Percentiles rank a stretch among this genome's conserved stretches.
Conservation (phyloP, 2,329 filamentous ascomycete genomes). For the Fusarium sp. region DNA sequence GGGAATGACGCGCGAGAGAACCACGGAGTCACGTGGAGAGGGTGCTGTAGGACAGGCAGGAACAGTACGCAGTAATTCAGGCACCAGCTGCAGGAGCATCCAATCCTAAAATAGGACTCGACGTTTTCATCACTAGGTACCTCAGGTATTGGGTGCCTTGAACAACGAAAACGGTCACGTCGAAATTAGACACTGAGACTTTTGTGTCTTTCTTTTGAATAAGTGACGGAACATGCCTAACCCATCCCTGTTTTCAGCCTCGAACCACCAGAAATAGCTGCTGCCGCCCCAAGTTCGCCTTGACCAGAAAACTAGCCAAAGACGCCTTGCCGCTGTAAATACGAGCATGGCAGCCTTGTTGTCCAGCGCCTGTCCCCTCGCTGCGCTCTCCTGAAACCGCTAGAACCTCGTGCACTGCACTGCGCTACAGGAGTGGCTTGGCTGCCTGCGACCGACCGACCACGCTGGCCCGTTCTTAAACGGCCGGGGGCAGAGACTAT, state of each 20-base stretch:
- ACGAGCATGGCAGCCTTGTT: constrained; percentile 3
- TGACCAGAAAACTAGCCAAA: not conserved
- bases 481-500: constrained; percentile 20
- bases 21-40: constrained; percentile 43
- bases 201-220: not conserved
- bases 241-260: not conserved
- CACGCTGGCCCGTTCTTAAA: constrained; percentile 34
- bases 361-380: constrained; percentile 7
- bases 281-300: not conserved
- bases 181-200: not conserved
- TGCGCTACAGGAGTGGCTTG: constrained; percentile 27
- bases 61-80: not conserved
- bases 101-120: not conserved
- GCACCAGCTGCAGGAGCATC: constrained; percentile 9
- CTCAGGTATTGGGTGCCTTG: not conserved
- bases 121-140: not conserved
- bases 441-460: constrained; percentile 22
- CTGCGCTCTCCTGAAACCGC: constrained; percentile 34
- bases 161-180: not conserved
- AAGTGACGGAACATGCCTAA: not conserved
- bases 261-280: not conserved
- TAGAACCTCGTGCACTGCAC: constrained; percentile 20
- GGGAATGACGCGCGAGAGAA: constrained; percentile 30
- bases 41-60: not conserved
- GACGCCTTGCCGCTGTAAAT: constrained; percentile 2